These are phyloP conservation scores for Sambucus nigra DNA, from an alignment of 129 eudicot genomes.

Conservation along the genomic window DNA sequence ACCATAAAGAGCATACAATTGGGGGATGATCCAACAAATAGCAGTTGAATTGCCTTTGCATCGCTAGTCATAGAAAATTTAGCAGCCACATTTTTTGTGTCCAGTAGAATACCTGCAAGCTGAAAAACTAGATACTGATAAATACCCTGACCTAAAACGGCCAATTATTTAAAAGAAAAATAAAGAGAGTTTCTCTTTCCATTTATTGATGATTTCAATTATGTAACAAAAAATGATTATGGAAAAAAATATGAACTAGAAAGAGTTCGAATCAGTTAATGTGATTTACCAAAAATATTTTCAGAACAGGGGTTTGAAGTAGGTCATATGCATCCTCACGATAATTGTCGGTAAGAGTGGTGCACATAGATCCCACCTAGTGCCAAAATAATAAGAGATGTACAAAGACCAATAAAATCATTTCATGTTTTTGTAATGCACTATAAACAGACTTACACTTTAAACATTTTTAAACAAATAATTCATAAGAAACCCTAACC, in stretches of 20 bases:
- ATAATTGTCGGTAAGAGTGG: slow-evolving; percentile 62
- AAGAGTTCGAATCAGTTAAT: background rate
- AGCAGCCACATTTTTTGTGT: slow-evolving; percentile 79
- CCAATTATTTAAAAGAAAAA: background rate
- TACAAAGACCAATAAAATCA: background rate
- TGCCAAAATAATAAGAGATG: background rate
- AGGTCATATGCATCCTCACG: slow-evolving; percentile 83
- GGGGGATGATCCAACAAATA: slow-evolving; percentile 59
- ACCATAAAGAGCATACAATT: slow-evolving; percentile 54
- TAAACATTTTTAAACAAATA: too few relatives aligned
- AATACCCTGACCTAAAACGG: background rate
- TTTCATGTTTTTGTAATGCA: too few relatives aligned
- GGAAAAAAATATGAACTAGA: background rate
- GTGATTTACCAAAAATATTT: slow-evolving; percentile 54
- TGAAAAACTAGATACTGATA: too few relatives aligned
- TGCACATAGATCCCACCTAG: slow-evolving; percentile 68
- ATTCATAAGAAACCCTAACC: too few relatives aligned
- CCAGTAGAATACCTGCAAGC: slow-evolving; percentile 71
- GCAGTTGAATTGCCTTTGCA: slow-evolving; percentile 74
- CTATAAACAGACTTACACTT: too few relatives aligned
- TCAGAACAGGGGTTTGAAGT: slow-evolving; percentile 58
- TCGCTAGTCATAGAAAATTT: slow-evolving; percentile 59
- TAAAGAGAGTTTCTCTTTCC: too few relatives aligned
- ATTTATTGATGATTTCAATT: too few relatives aligned
- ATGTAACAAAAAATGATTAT: too few relatives aligned